A percentile compares a stretch with the other conserved stretches of the same genome.
phyloP scores from a whole-genome alignment of 805 yeast genomes.

The Zygosaccharomyces kombuchaensis region DNA sequence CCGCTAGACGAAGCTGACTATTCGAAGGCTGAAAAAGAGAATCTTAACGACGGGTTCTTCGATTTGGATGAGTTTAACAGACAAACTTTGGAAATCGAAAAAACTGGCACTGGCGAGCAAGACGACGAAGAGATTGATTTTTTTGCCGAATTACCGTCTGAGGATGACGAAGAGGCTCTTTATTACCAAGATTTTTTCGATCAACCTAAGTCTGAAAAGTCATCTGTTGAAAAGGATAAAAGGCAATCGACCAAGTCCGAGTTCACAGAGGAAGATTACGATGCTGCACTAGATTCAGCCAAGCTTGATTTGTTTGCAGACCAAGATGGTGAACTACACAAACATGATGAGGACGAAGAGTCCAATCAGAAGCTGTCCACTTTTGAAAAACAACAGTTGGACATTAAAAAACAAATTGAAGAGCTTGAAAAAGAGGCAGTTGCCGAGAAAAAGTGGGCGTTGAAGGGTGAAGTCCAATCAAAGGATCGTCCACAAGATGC shows the following conservation, averaged over 20 bases:
- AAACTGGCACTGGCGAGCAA: conserved; percentile 39
- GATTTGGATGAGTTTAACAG: conserved; percentile 79
- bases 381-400: conserved; percentile 77
- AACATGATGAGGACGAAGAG: conserved; percentile 29
- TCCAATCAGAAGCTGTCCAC: conserved; percentile 47
- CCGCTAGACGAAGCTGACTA: conserved; percentile 18
- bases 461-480: conserved; percentile 87
- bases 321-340: conserved; percentile 33
- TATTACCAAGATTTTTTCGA: conserved; percentile 68
- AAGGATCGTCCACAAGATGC: conserved; percentile 82
- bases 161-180: conserved; percentile 49
- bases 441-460: conserved; percentile 88
- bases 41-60: conserved; percentile 79
- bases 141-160: conserved; percentile 49
- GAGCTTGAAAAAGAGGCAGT: conserved; percentile 81
- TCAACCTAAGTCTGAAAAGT: conserved; percentile 24
- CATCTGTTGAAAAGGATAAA: conserved; percentile 2
- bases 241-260: conserved; percentile 35
- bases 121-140: conserved; percentile 47
- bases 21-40: conserved; percentile 47
- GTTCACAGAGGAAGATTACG: conserved; percentile 58
- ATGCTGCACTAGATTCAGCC: conserved; percentile 55
- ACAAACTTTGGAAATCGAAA: conserved; percentile 63
- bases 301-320: conserved; percentile 58
- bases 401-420: conserved; percentile 70